Evolutionary conservation across 2,329 filamentous ascomycete species (phyloP), one percentile per base, ranked within the genome.

Genomic region (Ophiosphaerella narmari): DNA sequence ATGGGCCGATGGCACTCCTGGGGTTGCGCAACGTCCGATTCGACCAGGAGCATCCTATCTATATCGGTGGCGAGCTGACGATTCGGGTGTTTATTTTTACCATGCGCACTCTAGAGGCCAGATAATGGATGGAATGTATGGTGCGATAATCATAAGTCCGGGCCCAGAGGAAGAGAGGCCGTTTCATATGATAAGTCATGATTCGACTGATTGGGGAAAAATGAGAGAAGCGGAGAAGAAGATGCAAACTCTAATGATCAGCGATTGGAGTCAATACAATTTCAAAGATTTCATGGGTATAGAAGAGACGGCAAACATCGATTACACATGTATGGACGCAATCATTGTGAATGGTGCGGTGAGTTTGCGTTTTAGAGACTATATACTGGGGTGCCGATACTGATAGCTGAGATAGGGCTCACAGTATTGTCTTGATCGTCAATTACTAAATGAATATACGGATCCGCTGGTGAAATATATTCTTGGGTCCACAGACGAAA

Each of bases 291-390:
- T 43, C 18, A 34, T 34, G 29, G 11, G 9, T 18, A 16, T 43
- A n/a, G 40, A 43, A 16, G 11, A 24, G 18, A n/a, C 33, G 14
- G 40, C 40, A 14, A 43, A 43, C 31, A 43, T 43, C 16, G 40
- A 43, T 34, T 43, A 34, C 9, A 43, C 40, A 21, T 43, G 40
- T 23, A 43, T 43, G 40, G 40, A 43, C n/a, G 29, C 40, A 13
- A 43, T 43, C n/a, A 34, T 43, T 23, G 40, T 43, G 14, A 43
- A 43, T 18, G 40, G 40, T 9, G 40, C 40, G 16, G 40, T 43
- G 18, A 43, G 40, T 34, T 9, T 33, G 5, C n/a, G 12, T 14
- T 13, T 7, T 6, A 7, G 2, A 9, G 5, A n/a, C 23, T 6
- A 8, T 12, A 13, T 7, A 4, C 16, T 24, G 12, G 12, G 23